phyloP scores from a whole-genome alignment of 345 rosid species.

The Hypericum perforatum region DNA sequence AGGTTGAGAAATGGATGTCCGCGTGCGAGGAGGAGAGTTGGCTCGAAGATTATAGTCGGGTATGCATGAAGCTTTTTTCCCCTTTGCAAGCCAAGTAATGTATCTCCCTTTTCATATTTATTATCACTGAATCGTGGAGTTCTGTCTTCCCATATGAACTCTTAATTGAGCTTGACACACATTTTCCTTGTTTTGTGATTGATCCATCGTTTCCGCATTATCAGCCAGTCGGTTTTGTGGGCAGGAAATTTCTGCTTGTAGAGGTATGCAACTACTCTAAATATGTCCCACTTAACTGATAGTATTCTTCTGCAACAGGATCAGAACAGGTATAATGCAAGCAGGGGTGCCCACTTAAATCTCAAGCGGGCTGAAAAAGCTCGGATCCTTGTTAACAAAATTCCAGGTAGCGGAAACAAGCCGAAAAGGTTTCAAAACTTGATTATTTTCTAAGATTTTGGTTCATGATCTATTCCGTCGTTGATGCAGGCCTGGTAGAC shows the following conservation, averaged over 20 bases:
- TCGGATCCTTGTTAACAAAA: conserved; percentile 83
- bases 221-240: too few relatives aligned
- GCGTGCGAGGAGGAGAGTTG: conserved; percentile 99
- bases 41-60: conserved; percentile 97
- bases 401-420: conserved; percentile 51
- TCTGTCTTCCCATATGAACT: background rate
- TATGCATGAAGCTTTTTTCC: conserved; percentile 14
- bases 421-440: background rate
- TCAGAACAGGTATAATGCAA: conserved; percentile 89
- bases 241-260: too few relatives aligned
- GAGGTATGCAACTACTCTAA: too few relatives aligned
- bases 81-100: background rate
- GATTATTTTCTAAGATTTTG: background rate
- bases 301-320: conserved; percentile 47
- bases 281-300: background rate
- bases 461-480: background rate
- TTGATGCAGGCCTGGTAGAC: conserved; percentile 61
- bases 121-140: background rate
- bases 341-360: conserved; percentile 96
- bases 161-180: too few relatives aligned
- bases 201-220: too few relatives aligned
- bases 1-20: conserved; percentile 99
- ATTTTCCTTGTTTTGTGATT: too few relatives aligned
- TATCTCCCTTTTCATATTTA: background rate
- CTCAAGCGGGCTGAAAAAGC: conserved; percentile 99